A percentile compares a stretch with the other conserved stretches of the same genome.
Conservation (phyloP, 306 rosid genomes). For the Inga laurina region DNA sequence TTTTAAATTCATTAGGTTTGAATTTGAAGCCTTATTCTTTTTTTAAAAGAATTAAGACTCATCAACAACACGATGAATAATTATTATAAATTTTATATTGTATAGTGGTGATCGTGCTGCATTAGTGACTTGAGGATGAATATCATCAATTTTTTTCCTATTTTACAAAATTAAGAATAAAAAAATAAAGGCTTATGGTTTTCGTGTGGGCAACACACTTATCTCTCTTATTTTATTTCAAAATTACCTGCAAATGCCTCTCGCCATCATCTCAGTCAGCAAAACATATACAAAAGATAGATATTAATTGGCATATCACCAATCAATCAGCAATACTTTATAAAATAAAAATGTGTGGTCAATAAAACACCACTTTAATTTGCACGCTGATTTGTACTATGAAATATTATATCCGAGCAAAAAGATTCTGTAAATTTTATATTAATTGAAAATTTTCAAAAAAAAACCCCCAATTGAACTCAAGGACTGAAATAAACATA, state of each 20-base stretch:
- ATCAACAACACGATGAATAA: too few species aligned
- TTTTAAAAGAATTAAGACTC: too few species aligned
- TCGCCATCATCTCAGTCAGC: not conserved
- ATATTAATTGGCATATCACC: not conserved
- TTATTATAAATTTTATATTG: too few species aligned
- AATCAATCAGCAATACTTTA: not conserved
- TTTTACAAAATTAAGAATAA: not conserved
- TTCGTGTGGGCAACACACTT: conserved; percentile 33
- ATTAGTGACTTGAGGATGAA: not conserved
- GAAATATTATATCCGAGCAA: not conserved
- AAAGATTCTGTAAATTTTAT: not conserved
- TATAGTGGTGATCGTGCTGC: not conserved
- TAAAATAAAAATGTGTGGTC: not conserved
- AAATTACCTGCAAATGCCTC: conserved; percentile 1
- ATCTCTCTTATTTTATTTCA: not conserved
- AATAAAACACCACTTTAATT: not conserved
- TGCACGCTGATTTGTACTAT: not conserved
- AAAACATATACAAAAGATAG: not conserved
- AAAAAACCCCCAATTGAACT: not conserved
- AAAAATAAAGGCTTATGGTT: conserved; percentile 19
- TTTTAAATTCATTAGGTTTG: too few species aligned
- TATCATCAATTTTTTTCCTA: not conserved
- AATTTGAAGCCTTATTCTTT: too few species aligned
- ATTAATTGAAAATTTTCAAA: not conserved
- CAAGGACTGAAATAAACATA: not conserved